phyloP scores from a whole-genome alignment of 306 rosid species.

The Citrullus mucosospermus region DNA sequence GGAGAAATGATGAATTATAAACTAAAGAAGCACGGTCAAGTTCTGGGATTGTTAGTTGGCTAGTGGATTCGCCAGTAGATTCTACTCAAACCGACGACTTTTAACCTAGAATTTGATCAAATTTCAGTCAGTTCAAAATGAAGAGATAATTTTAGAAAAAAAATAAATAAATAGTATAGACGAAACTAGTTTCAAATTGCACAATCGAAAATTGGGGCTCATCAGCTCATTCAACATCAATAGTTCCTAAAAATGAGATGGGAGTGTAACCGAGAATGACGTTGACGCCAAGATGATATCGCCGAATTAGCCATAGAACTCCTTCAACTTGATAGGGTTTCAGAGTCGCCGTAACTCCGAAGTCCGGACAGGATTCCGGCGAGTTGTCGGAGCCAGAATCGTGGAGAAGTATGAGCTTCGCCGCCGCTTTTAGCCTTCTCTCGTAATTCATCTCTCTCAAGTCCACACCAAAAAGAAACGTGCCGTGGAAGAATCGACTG shows the following conservation, averaged over 20 bases:
- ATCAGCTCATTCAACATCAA: background rate
- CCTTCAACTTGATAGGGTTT: constrained; percentile 86
- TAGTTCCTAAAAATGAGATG: background rate
- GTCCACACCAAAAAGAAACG: background rate
- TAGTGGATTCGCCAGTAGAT: background rate
- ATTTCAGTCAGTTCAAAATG: background rate
- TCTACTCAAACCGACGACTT: background rate
- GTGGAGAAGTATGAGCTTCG: constrained; percentile 27
- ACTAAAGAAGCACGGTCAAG: background rate
- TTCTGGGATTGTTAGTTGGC: background rate
- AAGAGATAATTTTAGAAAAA: background rate
- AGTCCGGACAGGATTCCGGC: constrained; percentile 20
- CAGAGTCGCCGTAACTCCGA: constrained; percentile 61
- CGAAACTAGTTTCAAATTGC: background rate
- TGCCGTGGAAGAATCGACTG: background rate
- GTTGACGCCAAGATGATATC: constrained; percentile 75
- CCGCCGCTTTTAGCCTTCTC: constrained; percentile 46
- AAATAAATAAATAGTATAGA: no score
- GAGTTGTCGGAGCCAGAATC: constrained; percentile 23
- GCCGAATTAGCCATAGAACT: constrained; percentile 70
- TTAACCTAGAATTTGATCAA: background rate
- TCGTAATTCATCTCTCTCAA: constrained; percentile 38
- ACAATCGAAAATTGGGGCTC: background rate
- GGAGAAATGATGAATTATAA: background rate
- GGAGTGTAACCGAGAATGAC: constrained; percentile 57